These are phyloP conservation scores for thale cress (Arabidopsis thaliana) DNA, from an alignment of 345 rosid genomes.

Conservation along the genomic window DNA sequence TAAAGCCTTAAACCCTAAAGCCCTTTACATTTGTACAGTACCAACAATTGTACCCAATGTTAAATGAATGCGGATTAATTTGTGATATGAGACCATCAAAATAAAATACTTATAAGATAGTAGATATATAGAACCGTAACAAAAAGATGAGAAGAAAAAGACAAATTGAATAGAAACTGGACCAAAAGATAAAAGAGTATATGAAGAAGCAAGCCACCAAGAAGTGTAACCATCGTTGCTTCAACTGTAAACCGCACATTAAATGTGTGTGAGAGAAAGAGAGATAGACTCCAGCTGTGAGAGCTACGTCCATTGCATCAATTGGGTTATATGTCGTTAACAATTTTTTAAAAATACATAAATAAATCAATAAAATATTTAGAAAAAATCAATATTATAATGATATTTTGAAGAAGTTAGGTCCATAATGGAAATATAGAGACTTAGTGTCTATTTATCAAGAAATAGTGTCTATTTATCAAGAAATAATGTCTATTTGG, in stretches of 20 bases:
- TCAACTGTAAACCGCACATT: constrained; percentile 45
- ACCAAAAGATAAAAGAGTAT: constrained; percentile 11
- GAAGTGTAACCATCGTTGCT: constrained; percentile 47
- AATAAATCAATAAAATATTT: background rate
- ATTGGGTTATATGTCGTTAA: constrained; percentile 6
- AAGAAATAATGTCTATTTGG: background rate
- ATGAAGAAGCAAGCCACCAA: constrained; percentile 31
- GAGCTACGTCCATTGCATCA: constrained; percentile 31
- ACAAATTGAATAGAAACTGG: constrained; percentile 23
- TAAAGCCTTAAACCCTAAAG: constrained; percentile 8
- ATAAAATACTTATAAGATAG: background rate
- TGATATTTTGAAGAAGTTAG: background rate
- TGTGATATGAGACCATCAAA: constrained; percentile 10
- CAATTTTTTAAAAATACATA: background rate
- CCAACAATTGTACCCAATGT: constrained; percentile 29
- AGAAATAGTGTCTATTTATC: background rate
- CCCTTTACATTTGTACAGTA: constrained; percentile 10
- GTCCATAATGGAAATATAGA: background rate
- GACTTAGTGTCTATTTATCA: background rate
- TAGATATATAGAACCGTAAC: background rate
- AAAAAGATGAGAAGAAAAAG: constrained; percentile 22
- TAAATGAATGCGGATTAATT: constrained; percentile 22
- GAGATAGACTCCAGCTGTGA: constrained; percentile 40
- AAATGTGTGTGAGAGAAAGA: constrained; percentile 30
- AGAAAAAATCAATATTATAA: background rate